These are phyloP conservation scores for Tausonia pullulans DNA, from an alignment of 1,284 basidiomycete genomes.

Conservation along the genomic window DNA sequence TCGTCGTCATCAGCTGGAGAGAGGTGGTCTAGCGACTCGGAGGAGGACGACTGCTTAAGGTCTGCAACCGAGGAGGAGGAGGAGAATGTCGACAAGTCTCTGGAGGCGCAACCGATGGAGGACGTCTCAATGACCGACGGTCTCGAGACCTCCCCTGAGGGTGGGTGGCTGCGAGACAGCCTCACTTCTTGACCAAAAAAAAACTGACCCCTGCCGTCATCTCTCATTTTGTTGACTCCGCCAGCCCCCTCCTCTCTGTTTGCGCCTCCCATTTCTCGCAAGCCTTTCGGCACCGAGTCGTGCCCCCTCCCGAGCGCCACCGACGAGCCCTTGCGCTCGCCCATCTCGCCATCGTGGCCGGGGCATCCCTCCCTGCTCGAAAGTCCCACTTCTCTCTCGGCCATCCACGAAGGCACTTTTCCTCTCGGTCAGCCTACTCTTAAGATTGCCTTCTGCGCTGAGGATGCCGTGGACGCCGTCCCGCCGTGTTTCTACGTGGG, in stretches of 20 bases:
- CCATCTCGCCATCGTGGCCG: neutral
- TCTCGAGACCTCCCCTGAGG: no score
- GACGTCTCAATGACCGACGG: no score
- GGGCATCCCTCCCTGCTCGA: neutral
- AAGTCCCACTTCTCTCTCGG: neutral
- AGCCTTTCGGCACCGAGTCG: neutral
- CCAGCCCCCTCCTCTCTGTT: neutral
- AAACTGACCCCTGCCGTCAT: no score
- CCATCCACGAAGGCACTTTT: constrained; percentile 1
- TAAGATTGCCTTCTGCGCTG: constrained; percentile 7
- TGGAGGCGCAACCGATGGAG: no score
- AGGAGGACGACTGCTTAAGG: no score
- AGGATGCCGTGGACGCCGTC: constrained; percentile 10
- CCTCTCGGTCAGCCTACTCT: constrained; percentile 13
- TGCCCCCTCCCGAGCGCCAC: neutral
- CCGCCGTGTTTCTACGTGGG: constrained; percentile 16
- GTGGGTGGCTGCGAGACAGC: no score
- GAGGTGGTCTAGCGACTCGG: no score
- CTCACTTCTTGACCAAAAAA: no score
- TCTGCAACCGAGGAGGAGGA: no score
- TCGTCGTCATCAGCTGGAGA: no score
- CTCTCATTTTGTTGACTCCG: neutral
- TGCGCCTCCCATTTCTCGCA: neutral
- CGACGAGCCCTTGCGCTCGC: neutral
- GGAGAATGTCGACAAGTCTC: no score